phyloP scores from a whole-genome alignment of 148 eudicot genomes.

The Suaeda aralocaspica region DNA sequence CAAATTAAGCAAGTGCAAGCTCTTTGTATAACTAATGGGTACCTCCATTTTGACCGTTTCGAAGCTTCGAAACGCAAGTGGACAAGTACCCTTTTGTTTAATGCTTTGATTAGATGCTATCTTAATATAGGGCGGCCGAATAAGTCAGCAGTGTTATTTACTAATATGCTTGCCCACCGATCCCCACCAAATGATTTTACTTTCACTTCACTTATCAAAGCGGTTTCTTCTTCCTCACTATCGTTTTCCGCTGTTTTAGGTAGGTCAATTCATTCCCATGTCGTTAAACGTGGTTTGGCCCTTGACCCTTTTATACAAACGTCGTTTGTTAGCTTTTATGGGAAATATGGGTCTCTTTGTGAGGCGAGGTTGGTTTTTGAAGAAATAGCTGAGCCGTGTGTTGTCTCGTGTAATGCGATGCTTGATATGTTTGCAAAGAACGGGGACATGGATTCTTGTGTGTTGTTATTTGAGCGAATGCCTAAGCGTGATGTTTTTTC shows the following conservation, averaged over 20 bases:
- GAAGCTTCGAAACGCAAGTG: constrained; percentile 34
- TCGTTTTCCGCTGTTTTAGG: constrained; percentile 17
- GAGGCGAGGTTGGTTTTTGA: constrained; percentile 40
- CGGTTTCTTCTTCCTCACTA: constrained; percentile 30
- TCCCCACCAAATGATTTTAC: constrained; percentile 48
- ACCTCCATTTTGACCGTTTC: constrained; percentile 31
- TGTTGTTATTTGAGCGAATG: constrained; percentile 44
- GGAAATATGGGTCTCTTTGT: constrained; percentile 21
- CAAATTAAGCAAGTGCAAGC: constrained; percentile 49
- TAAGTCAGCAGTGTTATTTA: constrained; percentile 31
- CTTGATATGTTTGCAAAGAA: constrained; percentile 39
- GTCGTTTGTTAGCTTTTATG: constrained; percentile 37
- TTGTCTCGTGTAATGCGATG: constrained; percentile 55
- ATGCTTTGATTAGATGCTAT: constrained; percentile 47
- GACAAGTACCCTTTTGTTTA: constrained; percentile 50
- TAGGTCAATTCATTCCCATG: constrained; percentile 39
- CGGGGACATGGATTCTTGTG: constrained; percentile 44
- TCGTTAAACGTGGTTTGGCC: constrained; percentile 34
- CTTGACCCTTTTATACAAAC: constrained; percentile 47
- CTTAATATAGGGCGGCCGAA: constrained; percentile 30
- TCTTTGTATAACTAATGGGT: constrained; percentile 39
- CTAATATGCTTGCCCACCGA: constrained; percentile 38
- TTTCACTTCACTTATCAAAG: constrained; percentile 49
- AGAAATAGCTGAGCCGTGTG: constrained; percentile 40
- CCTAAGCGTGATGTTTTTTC: constrained; percentile 44